A percentile compares a stretch with the other conserved stretches of the same genome.
These are phyloP conservation scores for Nicotiana paniculata DNA, from an alignment of 257 asterid species.

Conservation along the genomic window DNA sequence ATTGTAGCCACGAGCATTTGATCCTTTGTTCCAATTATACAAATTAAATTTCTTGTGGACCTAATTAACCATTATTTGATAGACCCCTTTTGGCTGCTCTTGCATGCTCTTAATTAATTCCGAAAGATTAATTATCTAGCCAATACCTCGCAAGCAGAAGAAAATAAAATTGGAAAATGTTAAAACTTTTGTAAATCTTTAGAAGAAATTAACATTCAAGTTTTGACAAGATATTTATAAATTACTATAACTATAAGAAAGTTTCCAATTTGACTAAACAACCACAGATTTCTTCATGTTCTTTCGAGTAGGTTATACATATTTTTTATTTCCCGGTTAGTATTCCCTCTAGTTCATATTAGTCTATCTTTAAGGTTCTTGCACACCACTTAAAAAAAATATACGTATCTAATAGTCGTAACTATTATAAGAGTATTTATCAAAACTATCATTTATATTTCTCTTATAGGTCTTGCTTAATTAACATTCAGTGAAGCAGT, in stretches of 20 bases:
- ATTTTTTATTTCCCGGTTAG: no score
- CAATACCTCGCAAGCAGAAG: not conserved
- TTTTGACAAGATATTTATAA: no score
- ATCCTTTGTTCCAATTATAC: not conserved
- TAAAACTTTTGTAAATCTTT: not conserved
- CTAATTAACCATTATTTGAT: not conserved
- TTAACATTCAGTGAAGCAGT: no score
- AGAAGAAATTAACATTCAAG: not conserved
- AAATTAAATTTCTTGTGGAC: not conserved
- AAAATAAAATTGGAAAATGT: not conserved
- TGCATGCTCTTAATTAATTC: not conserved
- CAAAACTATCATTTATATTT: no score
- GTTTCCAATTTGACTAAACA: not conserved
- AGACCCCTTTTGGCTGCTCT: constrained; percentile 3
- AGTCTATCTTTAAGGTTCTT: no score
- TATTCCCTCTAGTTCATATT: no score
- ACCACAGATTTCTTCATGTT: not conserved
- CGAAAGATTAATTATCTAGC: not conserved
- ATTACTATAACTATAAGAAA: not conserved
- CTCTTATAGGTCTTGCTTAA: no score
- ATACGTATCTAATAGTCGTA: no score
- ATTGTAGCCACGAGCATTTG: not conserved
- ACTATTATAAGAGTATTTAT: no score
- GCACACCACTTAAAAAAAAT: no score
- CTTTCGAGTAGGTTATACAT: no score